Percentiles rank a stretch among this genome's conserved stretches.
phyloP scores from a whole-genome alignment of 352 stramenopile species.

The Saprolegnia parasitica region DNA sequence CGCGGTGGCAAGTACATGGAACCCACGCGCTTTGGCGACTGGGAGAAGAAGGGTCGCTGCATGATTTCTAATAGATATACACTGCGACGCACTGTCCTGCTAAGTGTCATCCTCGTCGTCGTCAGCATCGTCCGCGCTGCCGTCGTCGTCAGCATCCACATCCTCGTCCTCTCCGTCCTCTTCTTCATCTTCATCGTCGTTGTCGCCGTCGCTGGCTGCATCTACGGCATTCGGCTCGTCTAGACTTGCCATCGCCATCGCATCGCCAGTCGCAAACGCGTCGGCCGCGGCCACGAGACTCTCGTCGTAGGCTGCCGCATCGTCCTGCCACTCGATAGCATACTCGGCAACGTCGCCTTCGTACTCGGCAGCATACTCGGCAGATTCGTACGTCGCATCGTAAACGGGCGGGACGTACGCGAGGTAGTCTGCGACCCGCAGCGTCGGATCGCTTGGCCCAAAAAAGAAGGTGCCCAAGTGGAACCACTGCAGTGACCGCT shows the following conservation, averaged over 20 bases:
- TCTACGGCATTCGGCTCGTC: conserved; percentile 13
- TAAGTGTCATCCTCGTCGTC: conserved; percentile 23
- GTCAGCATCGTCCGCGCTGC: conserved; percentile 21
- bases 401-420: conserved; percentile 4
- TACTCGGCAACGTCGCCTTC: too few species aligned
- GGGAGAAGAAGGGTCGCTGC: conserved; percentile 96
- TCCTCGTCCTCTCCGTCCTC: conserved; percentile 32
- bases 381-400: neutral
- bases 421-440: conserved; percentile 24
- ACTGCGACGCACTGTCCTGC: neutral
- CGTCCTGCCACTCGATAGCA: conserved; percentile 31
- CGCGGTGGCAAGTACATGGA: conserved; percentile 91
- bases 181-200: conserved; percentile 33
- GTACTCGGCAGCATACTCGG: too few species aligned
- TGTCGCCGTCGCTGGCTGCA: conserved; percentile 28
- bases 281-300: conserved; percentile 9
- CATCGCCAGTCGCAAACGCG: neutral
- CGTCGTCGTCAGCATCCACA: conserved; percentile 21
- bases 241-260: neutral
- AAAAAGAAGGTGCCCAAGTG: conserved; percentile 72
- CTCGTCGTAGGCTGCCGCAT: conserved; percentile 40
- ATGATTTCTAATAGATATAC: conserved; percentile 86
- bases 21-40: conserved; percentile 96
- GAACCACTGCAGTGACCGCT: conserved; percentile 49
- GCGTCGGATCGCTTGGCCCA: conserved; percentile 39